Percentiles rank a stretch among this genome's conserved stretches.
These are phyloP conservation scores for Alternaria triticimaculans DNA, from an alignment of 2,329 filamentous ascomycete genomes.

Conservation along the genomic window DNA sequence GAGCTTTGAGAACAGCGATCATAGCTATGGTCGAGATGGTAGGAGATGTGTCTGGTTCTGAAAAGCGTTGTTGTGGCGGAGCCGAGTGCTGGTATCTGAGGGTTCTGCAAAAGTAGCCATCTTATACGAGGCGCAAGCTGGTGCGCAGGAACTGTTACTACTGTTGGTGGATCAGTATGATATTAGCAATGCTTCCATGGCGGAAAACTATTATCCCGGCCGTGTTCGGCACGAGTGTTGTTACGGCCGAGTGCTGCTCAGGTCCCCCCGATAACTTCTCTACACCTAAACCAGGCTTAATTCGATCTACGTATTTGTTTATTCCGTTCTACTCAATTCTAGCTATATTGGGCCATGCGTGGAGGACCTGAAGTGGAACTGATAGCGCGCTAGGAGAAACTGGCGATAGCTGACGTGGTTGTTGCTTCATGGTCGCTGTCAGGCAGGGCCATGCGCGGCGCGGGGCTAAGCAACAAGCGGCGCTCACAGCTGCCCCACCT, in stretches of 20 bases:
- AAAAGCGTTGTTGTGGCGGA: not conserved
- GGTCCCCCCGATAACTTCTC: not conserved
- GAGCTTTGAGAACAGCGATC: not conserved
- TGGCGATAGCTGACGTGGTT: not conserved
- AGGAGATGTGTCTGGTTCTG: not conserved
- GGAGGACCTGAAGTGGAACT: not conserved
- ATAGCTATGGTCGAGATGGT: not conserved
- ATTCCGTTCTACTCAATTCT: fast-evolving
- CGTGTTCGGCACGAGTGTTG: not conserved
- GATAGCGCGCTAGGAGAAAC: fast-evolving
- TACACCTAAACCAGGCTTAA: not conserved
- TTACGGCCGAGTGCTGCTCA: not conserved
- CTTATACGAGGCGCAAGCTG: not conserved
- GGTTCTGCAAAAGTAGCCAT: not conserved
- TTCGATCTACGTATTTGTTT: not conserved
- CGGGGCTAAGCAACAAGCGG: not conserved
- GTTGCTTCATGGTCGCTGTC: not conserved
- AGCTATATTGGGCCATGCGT: not conserved
- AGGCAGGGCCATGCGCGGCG: not conserved
- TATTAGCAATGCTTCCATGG: fast-evolving
- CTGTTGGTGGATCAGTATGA: not conserved
- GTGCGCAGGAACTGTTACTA: not conserved
- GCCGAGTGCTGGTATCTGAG: fast-evolving
- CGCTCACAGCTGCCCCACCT: not conserved
- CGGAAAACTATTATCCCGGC: not conserved